Evolutionary conservation across 768 basidiomycete species (phyloP).

Genomic region (Suillus subluteus): DNA sequence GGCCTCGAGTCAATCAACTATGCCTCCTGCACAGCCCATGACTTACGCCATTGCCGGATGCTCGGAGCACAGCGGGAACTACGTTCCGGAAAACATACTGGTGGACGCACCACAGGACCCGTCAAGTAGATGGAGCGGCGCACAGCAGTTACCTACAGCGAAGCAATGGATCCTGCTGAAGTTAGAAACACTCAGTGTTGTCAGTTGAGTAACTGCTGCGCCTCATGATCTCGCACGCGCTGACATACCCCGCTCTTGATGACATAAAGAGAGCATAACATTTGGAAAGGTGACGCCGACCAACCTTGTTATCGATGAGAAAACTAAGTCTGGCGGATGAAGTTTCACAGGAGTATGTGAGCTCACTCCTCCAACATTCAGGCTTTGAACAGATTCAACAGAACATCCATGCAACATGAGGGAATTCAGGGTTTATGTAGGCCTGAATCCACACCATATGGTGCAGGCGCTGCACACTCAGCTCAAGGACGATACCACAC

Average conservation of each 20-base stretch:
- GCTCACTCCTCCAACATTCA: background rate
- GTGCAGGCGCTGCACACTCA: slow-evolving; percentile 63
- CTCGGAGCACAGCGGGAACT: slow-evolving; percentile 73
- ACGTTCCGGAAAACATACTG: slow-evolving; percentile 70
- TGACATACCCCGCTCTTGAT: slow-evolving; percentile 18
- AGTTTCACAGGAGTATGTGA: slow-evolving; percentile 34
- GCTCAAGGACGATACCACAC: slow-evolving; percentile 65
- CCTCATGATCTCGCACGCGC: background rate
- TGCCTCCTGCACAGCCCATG: slow-evolving; percentile 28
- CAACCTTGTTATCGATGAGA: background rate
- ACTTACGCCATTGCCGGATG: slow-evolving; percentile 60
- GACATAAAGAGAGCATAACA: slow-evolving; percentile 61
- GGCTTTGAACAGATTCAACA: slow-evolving; percentile 32
- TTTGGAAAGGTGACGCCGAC: slow-evolving; percentile 70
- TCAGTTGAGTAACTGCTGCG: slow-evolving; percentile 57
- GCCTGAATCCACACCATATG: slow-evolving; percentile 66
- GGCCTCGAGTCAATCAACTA: slow-evolving; percentile 10
- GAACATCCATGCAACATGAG: slow-evolving; percentile 88
- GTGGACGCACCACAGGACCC: slow-evolving; percentile 65
- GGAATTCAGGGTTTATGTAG: slow-evolving; percentile 75
- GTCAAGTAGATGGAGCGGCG: slow-evolving; percentile 77
- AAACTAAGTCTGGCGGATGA: slow-evolving; percentile 6
- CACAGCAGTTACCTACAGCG: slow-evolving; percentile 53
- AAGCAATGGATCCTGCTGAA: slow-evolving; percentile 76
- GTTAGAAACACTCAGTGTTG: slow-evolving; percentile 59